Conservation (phyloP, 768 basidiomycete species). For the Trametes coccinea region DNA sequence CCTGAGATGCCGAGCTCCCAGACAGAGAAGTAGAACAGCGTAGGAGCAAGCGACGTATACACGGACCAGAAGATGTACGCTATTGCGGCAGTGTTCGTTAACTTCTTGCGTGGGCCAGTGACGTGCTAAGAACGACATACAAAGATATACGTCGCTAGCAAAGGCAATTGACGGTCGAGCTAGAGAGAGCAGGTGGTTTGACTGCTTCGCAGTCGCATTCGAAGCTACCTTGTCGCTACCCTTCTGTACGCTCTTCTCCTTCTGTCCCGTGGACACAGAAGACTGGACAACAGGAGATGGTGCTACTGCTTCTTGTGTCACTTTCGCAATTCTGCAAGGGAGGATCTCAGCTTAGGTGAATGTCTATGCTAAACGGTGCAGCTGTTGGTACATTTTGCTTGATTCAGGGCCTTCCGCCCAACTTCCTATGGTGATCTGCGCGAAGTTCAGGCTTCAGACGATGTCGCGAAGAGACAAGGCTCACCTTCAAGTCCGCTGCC, state of each 20-base stretch:
- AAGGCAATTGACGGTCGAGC: conserved; percentile 31
- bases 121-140: conserved; percentile 41
- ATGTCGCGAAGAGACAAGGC: conserved; percentile 3
- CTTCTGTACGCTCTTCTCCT: background rate
- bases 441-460: background rate
- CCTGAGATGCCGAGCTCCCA: conserved; percentile 89
- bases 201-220: background rate
- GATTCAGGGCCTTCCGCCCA: conserved; percentile 21
- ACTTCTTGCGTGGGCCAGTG: background rate
- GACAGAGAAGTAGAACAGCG: conserved; percentile 89
- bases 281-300: no score
- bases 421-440: conserved; percentile 32
- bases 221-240: background rate
- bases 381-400: conserved; percentile 47
- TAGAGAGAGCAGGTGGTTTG: background rate
- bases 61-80: conserved; percentile 84
- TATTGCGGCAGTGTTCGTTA: conserved; percentile 27
- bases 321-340: background rate
- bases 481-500: conserved; percentile 53
- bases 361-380: conserved; percentile 43
- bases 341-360: background rate
- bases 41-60: conserved; percentile 74
- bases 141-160: conserved; percentile 53
- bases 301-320: no score
- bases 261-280: background rate